Evolutionary conservation across 805 yeast genomes (phyloP), one percentile per base, ranked within the genome.

Genomic region (Yarrowia sp.): DNA sequence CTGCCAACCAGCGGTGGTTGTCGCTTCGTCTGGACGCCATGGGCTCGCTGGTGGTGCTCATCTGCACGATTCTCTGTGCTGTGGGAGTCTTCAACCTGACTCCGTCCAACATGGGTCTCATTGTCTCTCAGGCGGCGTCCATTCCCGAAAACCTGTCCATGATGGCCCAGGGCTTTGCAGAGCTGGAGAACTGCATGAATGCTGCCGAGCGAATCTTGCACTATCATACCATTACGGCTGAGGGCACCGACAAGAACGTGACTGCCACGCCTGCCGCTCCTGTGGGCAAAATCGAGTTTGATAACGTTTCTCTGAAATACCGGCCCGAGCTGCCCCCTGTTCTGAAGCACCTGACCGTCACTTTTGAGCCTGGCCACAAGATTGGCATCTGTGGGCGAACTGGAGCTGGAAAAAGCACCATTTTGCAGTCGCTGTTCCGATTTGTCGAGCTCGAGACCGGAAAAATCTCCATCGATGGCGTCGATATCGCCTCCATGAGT

Each of bases 351-450:
- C 78, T 90, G 67, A 76, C 76, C 38, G 78, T 89, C 47, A 76
- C 77, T 8, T 80, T 89, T 60, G 75, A 80, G 9, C 83, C 87
- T 0, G 79, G 83, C 17, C 91, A 90, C 75, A 90, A 89, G 73
- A 84, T 91, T 72, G 97, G 96, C 58, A 87, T 91, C 66, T 89
- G 94, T 80, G 97, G 97, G 50, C 84, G 97, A 75, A 91, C 97
- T 0, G 97, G 97, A 73, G 96, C 96, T 5, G 97, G 97, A 58
- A 90, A 90, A 75, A 86, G 91, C 13, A 85, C 93, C 0, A 86
- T 90, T 67, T 86, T 89, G 86, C 82, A 86, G 42, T 89, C 91
- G 0, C 78, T 90, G 64, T 90, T 87, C 77, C 81, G 96, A 70
- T 78, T 90, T 39, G 79, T 83, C 50, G 96, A 91, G 73, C 76